Evolutionary conservation across 1,284 basidiomycete genomes (phyloP).

Genomic region (Cerrena zonata): DNA sequence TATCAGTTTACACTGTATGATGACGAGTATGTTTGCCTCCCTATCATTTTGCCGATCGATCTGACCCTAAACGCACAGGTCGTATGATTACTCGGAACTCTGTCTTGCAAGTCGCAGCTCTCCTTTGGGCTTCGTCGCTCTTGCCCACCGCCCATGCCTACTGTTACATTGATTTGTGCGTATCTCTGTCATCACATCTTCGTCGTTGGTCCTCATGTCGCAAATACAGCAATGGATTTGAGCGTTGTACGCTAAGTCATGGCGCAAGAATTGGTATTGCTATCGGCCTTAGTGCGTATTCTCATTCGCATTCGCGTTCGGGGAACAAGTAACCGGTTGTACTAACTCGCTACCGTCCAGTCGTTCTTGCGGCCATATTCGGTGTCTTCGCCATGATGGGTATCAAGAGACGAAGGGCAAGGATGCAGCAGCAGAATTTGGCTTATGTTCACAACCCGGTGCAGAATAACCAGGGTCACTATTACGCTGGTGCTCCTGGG

Average conservation of each 20-base stretch:
- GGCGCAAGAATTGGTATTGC: constrained; percentile 26
- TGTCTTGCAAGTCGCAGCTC: background rate
- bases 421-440: constrained; percentile 16
- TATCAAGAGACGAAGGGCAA: constrained; percentile 16
- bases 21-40: too few species aligned
- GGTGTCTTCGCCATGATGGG: constrained; percentile 10
- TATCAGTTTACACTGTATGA: too few species aligned
- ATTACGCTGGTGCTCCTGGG: constrained; percentile 7
- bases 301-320: background rate
- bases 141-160: constrained; percentile 19
- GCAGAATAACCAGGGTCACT: constrained; percentile 3
- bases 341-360: constrained; percentile 4
- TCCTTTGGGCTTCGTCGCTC: constrained; percentile 9
- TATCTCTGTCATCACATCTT: background rate
- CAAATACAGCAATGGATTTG: constrained; percentile 14
- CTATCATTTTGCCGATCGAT: too few species aligned
- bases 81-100: background rate
- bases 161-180: constrained; percentile 20
- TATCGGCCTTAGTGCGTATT: constrained; percentile 22
- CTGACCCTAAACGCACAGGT: too few species aligned
- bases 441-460: constrained; percentile 19
- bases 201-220: background rate
- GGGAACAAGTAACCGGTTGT: constrained; percentile 2
- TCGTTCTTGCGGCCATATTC: constrained; percentile 13
- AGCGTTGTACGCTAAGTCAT: constrained; percentile 22